Conservation (phyloP, 73 alveolate species). For the Paramecium octaurelia region DNA sequence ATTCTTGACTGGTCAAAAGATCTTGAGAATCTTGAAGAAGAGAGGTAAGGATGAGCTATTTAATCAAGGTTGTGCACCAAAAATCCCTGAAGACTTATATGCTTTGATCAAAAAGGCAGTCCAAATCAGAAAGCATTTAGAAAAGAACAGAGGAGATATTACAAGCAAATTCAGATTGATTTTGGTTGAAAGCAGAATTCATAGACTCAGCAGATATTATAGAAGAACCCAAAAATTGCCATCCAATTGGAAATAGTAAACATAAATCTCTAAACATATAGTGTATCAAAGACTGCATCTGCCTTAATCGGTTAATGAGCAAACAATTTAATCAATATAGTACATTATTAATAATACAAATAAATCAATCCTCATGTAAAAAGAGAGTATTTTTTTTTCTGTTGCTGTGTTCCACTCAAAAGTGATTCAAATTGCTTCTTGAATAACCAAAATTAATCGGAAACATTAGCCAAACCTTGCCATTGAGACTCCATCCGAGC, state of each 20-base stretch:
- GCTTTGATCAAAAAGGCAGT: slow-evolving; percentile 98
- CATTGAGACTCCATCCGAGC: background rate
- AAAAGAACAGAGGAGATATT: slow-evolving; percentile 93
- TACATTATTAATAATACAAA: background rate
- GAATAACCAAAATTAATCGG: background rate
- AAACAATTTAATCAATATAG: background rate
- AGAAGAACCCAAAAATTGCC: slow-evolving; percentile 93
- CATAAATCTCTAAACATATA: background rate
- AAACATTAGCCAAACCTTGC: background rate
- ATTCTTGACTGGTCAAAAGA: slow-evolving; percentile 63
- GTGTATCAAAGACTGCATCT: slow-evolving; percentile 51
- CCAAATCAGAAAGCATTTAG: slow-evolving; percentile 97
- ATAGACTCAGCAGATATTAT: slow-evolving; percentile 98
- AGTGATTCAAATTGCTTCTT: background rate
- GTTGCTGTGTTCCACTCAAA: background rate
- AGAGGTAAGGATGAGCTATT: background rate
- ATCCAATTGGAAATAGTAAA: slow-evolving; percentile 92
- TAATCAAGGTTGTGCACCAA: slow-evolving; percentile 89
- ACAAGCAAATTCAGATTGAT: slow-evolving; percentile 96
- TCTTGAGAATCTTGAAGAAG: slow-evolving; percentile 60
- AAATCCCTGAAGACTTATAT: slow-evolving; percentile 98
- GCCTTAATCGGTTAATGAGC: slow-evolving; percentile 49
- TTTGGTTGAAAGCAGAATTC: slow-evolving; percentile 97
- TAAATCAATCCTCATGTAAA: background rate
- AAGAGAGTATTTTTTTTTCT: background rate